Evolutionary conservation across 2,329 filamentous ascomycete genomes (phyloP).

Genomic region (Apiospora arundinis): DNA sequence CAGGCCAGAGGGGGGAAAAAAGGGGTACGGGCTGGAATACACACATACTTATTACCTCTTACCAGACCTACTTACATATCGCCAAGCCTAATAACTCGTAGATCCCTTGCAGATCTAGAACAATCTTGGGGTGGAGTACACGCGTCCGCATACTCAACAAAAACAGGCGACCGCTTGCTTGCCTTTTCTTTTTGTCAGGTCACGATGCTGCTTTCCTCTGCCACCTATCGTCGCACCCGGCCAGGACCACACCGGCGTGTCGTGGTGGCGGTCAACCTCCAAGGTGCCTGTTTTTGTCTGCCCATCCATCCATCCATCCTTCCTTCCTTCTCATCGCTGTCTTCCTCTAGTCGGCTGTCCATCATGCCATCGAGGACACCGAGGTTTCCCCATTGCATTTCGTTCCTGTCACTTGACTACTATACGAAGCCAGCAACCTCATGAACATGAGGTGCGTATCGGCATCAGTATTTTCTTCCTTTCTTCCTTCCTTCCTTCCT

Average conservation of each 20-base stretch:
- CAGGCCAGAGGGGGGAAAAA: not conserved
- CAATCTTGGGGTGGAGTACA: not conserved
- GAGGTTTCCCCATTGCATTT: not conserved
- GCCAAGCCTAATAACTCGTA: conserved; percentile 12
- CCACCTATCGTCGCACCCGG: not conserved
- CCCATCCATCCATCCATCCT: not conserved
- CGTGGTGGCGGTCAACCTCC: not conserved
- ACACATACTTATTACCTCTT: no score
- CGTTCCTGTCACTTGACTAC: not conserved
- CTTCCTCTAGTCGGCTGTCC: not conserved
- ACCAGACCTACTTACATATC: not conserved
- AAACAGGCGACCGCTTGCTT: not conserved
- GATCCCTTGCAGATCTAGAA: conserved; percentile 19
- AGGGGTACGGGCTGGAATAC: not conserved
- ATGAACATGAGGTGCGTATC: no score
- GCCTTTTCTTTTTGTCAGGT: conserved; percentile 6
- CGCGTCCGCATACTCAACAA: conserved; percentile 17
- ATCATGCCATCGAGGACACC: not conserved
- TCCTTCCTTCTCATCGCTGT: not conserved
- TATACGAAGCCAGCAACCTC: not conserved
- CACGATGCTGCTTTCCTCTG: not conserved
- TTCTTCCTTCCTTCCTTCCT: no score
- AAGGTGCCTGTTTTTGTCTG: not conserved
- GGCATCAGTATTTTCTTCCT: no score
- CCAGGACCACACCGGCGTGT: not conserved